Evolutionary conservation across 1,284 basidiomycete species (phyloP).

Genomic region (Neonothopanus nambi): DNA sequence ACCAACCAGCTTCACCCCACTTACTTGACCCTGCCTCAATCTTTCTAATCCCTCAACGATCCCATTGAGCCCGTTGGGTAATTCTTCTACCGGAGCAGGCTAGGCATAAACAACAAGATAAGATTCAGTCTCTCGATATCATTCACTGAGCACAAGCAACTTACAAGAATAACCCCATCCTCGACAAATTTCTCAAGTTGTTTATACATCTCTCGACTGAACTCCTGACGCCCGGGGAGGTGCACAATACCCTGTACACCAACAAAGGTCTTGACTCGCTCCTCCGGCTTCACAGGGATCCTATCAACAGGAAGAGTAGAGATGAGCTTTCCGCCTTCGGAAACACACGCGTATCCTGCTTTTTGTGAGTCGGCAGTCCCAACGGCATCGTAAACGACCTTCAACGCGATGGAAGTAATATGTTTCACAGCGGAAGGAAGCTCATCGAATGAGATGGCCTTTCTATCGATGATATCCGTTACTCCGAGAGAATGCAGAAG

Average conservation of each 20-base stretch:
- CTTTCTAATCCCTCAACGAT: conserved; percentile 1
- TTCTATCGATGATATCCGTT: conserved; percentile 13
- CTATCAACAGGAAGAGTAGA: background rate
- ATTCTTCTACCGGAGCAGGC: background rate
- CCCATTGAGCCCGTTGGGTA: background rate
- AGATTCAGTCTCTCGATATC: background rate
- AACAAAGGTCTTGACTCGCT: background rate
- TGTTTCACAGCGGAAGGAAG: background rate
- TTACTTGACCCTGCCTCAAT: background rate
- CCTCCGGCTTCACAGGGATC: background rate
- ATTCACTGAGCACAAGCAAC: background rate
- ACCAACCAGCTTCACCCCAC: background rate
- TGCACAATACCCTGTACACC: background rate
- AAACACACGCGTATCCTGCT: background rate
- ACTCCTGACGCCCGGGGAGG: background rate
- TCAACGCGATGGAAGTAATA: background rate
- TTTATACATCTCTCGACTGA: background rate
- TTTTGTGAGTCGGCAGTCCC: background rate
- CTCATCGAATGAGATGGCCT: background rate
- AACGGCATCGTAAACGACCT: conserved; percentile 2
- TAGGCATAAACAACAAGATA: background rate
- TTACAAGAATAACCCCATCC: background rate
- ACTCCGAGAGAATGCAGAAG: conserved; percentile 10
- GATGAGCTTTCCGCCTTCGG: background rate
- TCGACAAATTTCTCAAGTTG: background rate